phyloP scores from a whole-genome alignment of 352 stramenopile genomes.

The Halophytophthora polymorphica region DNA sequence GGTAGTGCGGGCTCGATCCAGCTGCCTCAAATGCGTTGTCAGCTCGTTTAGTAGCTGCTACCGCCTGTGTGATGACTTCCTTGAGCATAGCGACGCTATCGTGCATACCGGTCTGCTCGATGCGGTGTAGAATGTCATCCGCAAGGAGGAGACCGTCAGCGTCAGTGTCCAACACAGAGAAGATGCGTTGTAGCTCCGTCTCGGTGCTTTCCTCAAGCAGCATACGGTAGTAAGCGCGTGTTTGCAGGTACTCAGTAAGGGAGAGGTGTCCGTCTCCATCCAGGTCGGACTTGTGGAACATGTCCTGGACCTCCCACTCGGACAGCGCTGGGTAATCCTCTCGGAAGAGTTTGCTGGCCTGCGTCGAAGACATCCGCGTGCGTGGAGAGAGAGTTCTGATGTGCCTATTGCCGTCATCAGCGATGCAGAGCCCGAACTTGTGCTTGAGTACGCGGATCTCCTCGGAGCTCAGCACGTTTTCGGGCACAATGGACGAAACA shows the following conservation, averaged over 20 bases:
- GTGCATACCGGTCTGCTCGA: conserved; percentile 49
- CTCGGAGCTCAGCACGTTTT: conserved; percentile 41
- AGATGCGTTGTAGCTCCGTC: conserved; percentile 54
- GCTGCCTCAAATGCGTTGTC: conserved; percentile 4
- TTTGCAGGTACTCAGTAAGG: conserved; percentile 55
- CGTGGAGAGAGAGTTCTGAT: conserved; percentile 30
- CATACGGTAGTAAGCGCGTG: conserved; percentile 51
- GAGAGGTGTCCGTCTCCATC: conserved; percentile 57
- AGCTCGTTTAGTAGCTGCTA: conserved; percentile 34
- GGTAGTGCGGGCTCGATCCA: conserved; percentile 5
- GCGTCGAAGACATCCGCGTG: conserved; percentile 28
- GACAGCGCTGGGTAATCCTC: conserved; percentile 63
- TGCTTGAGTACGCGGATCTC: conserved; percentile 48
- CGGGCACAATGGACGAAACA: conserved; percentile 29
- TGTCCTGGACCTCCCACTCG: conserved; percentile 53
- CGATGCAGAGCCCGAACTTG: conserved; percentile 51
- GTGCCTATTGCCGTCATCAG: conserved; percentile 2
- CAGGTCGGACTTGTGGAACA: conserved; percentile 61
- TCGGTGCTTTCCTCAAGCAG: conserved; percentile 52
- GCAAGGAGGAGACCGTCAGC: conserved; percentile 51
- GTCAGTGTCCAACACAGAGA: conserved; percentile 62
- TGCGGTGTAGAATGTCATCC: conserved; percentile 41
- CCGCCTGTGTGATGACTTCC: conserved; percentile 43
- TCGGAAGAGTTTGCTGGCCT: conserved; percentile 57
- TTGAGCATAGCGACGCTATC: conserved; percentile 38